Base-by-base conservation (phyloP, 2,329 filamentous ascomycete genomes). In the Arthrobotrys pseudoclavata region DNA sequence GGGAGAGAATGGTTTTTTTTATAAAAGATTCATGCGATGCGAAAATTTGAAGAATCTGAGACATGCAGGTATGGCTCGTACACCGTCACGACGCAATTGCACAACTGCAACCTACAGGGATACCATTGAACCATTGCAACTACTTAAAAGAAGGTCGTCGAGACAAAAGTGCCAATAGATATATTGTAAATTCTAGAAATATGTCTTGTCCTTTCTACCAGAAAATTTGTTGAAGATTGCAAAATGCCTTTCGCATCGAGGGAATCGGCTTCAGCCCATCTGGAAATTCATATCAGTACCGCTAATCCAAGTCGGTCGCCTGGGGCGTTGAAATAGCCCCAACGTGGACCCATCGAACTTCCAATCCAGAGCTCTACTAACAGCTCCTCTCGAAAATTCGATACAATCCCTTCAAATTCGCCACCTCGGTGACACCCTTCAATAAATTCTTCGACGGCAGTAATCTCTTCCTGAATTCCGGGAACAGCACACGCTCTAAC, bases 301-400 rank as follows among this genome's bases (percentile, higher is more conserved):
- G 20, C 31, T 60, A 42, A 37, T 40, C 31, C 50, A 34, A 22
- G 24, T 4, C 1, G 13, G n/a, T 15, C 5, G 10, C 37, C 12
- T 10, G 24, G 26, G 9, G 26, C 18, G 15, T 9, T 15, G 13
- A 34, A 22, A 40, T 22, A 13, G 3, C 24, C 24, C 12, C 1
- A 60, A n/a, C 24, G 1, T n/a, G 34, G 57, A 29, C 50, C 12
- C 0, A 12, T 31, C 62, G 53, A 37, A 69, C 31, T 37, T 68
- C 45, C 37, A 64, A 42, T 20, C 15, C 22, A 42, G 57, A 74
- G 64, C 4, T 75, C 53, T 88, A 77, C 74, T 79, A 79, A 66
- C 84, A 98, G 83, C 96, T 98, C 68, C 96, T 86, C 85, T 99
- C 96, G 86, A 99, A 99, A 1, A 98, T 94, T 53, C 92, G 87